Evolutionary conservation across 2,329 filamentous ascomycete genomes (phyloP), one percentile per base, ranked within the genome.

Genomic region (Neonectria coccinea): DNA sequence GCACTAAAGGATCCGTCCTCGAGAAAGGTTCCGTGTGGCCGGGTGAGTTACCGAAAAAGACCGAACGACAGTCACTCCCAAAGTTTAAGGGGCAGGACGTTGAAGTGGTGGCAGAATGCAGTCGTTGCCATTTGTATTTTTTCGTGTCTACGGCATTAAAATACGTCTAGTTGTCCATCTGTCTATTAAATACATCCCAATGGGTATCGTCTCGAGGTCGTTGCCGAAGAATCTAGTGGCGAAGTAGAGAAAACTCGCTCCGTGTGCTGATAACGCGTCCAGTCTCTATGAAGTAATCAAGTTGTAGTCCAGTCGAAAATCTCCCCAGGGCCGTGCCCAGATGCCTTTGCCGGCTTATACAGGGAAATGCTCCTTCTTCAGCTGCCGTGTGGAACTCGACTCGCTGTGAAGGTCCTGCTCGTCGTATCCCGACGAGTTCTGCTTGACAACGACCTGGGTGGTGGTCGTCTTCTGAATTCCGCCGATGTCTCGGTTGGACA

Each of bases 381-480:
- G 29, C 1, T 72, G 68, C 2, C 63, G 11, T 11, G 67, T 73
- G 2, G 72, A 74, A 9, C 64, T 70, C 2, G 66, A 63, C 36
- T 74, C 72, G 52, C 72, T 74, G 4, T 31, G 54, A 48, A 66
- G 9, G 31, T 70, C 65, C 5, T 61, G 65, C 16, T 74, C 69
- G 14, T 74, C 72, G 12, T 67, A 65, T 9, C 69, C 69, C 1
- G 68, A 68, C 1, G 68, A 68, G 2, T 59, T 54, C 10, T 65
- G 64, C n/a, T 73, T 74, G 11, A 74, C 63, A 0, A 68, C 50
- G 2, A 74, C 68, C 6, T 74, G 72, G 0, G 67, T 74, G 4
- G 69, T 68, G 7, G 70, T 73, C 5, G 72, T 74, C 65, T 74
- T 74, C 29, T 74, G 72, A 5, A 74, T 74, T 0, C 69, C 72